Evolutionary conservation across 345 rosid species (phyloP), one percentile per base, ranked within the genome.

Genomic region (Corchorus capsularis): DNA sequence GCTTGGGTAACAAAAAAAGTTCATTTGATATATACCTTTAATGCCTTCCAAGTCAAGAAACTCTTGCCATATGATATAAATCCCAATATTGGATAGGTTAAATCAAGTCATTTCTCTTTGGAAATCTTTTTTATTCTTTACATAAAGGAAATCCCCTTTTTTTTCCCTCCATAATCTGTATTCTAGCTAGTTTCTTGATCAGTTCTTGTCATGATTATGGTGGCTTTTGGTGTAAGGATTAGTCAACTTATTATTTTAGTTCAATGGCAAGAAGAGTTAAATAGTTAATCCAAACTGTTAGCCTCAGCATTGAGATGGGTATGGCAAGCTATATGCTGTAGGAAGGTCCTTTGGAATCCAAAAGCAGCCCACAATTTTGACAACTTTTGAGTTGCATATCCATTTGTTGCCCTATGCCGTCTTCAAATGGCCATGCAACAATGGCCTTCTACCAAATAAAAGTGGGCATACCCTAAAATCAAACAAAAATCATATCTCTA

Each of bases 401-500:
- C 14, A 64, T 39, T 39, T 45, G 27, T 8, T 63, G 14, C 49
- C 49, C 68, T n/a, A 41, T 39, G 50, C 50, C 39, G 13, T 46
- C 46, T 6, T 20, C 55, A 20, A 46, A 67, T 67, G 71, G 71
- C 6, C 37, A 46, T 46, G 71, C 71, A 6, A 67, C 53, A 45
- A 19, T 45, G 22, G 71, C 55, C 46, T 3, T 45, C 54, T 66
- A 1, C 54, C 37, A 2, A 46, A 19, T 0, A 43, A 11, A 65
- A 65, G 52, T 65, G 71, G 55, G 12, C 71, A 46, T 20, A 37
- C 54, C 55, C 71, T 67, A 67, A 46, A 66, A 20, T 37, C 17
- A 13, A 27, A 13, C 54, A 5, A 46, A 10, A 46, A 10, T 20
- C 6, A 46, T 66, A 35, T n/a, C 50, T 8, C 6, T 39, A n/a